Evolutionary conservation across 495 filamentous ascomycete genomes (phyloP).

Genomic region (Jackrogersella minutella): DNA sequence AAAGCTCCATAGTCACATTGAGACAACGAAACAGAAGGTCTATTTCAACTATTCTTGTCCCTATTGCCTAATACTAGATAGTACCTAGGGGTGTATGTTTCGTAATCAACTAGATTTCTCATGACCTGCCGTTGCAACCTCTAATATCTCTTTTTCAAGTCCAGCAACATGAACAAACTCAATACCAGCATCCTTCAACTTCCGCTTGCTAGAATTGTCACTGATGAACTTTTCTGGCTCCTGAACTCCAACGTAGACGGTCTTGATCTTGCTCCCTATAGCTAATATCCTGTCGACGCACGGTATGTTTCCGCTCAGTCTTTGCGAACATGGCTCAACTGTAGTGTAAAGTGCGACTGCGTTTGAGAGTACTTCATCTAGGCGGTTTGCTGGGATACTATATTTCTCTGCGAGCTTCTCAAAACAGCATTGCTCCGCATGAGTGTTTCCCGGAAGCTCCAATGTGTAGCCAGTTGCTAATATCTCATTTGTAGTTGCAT

Average conservation of each 20-base stretch:
- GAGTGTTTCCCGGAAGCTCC: conserved; percentile 90
- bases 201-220: conserved; percentile 75
- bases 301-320: conserved; percentile 80
- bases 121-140: conserved; percentile 84
- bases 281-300: conserved; percentile 83
- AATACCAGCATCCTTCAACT: conserved; percentile 78
- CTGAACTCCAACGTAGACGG: conserved; percentile 85
- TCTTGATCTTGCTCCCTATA: conserved; percentile 69
- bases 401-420: conserved; percentile 69
- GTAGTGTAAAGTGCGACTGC: conserved; percentile 83
- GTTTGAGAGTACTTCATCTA: conserved; percentile 63
- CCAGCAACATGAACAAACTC: conserved; percentile 74
- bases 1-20: too few species aligned
- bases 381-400: conserved; percentile 61
- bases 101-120: conserved; percentile 45
- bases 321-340: conserved; percentile 88
- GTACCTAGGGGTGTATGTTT: too few species aligned
- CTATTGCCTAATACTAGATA: too few species aligned
- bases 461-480: conserved; percentile 90
- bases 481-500: conserved; percentile 64
- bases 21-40: too few species aligned
- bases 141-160: conserved; percentile 81
- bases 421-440: conserved; percentile 93
- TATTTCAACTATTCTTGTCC: too few species aligned
- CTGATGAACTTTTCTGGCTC: conserved; percentile 91